phyloP scores from a whole-genome alignment of 164 flowering plant genomes.

The Hamamelis virginiana region DNA sequence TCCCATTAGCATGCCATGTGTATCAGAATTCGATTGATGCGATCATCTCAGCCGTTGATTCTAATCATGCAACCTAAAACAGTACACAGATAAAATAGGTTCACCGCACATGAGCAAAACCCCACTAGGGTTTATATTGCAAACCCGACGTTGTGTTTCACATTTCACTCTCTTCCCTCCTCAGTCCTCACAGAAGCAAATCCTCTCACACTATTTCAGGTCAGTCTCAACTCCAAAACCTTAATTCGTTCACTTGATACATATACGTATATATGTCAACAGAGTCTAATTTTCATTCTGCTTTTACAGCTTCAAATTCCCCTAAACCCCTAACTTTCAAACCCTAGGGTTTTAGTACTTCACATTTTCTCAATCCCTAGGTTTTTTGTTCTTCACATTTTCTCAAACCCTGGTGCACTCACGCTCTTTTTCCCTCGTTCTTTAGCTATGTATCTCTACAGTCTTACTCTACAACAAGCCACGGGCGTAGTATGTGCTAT shows the following conservation, averaged over 20 bases:
- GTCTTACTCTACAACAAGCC: constrained; percentile 80
- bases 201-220: not conserved
- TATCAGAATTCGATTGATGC: too few relatives aligned
- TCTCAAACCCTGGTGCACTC: not conserved
- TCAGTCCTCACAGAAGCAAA: not conserved
- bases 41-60: too few relatives aligned
- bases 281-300: too few relatives aligned
- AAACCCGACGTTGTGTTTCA: too few relatives aligned
- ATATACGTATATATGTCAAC: too few relatives aligned
- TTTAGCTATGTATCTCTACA: constrained; percentile 80
- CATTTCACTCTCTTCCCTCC: too few relatives aligned
- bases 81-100: not conserved
- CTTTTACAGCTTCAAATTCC: too few relatives aligned
- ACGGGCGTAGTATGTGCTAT: constrained; percentile 86
- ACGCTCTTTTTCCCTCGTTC: not conserved
- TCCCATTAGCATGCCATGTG: too few relatives aligned
- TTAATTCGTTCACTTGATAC: not conserved
- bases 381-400: not conserved
- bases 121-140: not conserved
- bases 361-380: not conserved
- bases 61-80: too few relatives aligned
- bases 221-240: constrained; percentile 3
- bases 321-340: not conserved
- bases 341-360: not conserved
- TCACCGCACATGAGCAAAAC: not conserved